These are phyloP conservation scores for Schizosaccharomyces lindneri DNA, from an alignment of 805 yeast species.

Conservation along the genomic window DNA sequence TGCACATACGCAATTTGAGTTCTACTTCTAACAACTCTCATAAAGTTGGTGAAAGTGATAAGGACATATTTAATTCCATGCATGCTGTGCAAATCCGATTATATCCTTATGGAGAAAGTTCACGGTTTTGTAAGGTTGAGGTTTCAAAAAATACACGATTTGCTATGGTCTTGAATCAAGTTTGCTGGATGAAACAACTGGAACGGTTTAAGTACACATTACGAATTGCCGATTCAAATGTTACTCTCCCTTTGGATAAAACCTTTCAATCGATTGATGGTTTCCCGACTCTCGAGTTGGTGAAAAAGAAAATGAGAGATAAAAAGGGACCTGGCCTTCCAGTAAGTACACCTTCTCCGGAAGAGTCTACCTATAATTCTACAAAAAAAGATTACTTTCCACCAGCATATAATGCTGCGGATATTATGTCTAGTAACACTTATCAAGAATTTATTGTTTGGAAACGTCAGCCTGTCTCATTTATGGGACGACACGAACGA, in stretches of 20 bases:
- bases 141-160: conserved; percentile 9
- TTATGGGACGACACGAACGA: conserved; percentile 57
- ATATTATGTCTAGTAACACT: conserved; percentile 19
- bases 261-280: conserved; percentile 21
- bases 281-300: conserved; percentile 18
- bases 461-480: conserved; percentile 69
- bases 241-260: conserved; percentile 7
- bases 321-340: conserved; percentile 8
- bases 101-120: conserved; percentile 15
- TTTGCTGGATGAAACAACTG: conserved; percentile 13
- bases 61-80: neutral
- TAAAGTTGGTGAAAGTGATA: neutral
- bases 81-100: conserved; percentile 8
- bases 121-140: conserved; percentile 11
- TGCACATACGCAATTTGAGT: neutral
- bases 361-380: conserved; percentile 2
- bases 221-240: conserved; percentile 12
- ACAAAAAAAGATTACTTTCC: neutral
- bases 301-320: conserved; percentile 10
- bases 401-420: neutral
- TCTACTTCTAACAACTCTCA: neutral
- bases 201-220: conserved; percentile 13
- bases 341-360: conserved; percentile 9
- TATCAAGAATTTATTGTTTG: conserved; percentile 71
- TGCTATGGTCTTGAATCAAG: conserved; percentile 10